phyloP scores from a whole-genome alignment of 108 stramenopile species.

The Fragilariopsis cylindrus region DNA sequence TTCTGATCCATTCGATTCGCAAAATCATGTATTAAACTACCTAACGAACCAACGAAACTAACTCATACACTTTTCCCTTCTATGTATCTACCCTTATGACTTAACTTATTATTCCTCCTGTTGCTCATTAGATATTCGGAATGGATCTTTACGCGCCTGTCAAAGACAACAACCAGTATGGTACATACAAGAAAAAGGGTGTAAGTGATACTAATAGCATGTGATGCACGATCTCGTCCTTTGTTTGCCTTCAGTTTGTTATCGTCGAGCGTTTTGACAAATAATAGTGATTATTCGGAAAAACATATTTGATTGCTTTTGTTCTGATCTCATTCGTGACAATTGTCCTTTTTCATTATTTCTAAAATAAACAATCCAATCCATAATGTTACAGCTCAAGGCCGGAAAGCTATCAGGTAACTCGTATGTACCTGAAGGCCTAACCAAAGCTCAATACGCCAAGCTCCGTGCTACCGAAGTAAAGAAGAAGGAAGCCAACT shows the following conservation, averaged over 20 bases:
- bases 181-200: constrained; percentile 76
- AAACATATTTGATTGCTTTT: background rate
- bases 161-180: constrained; percentile 72
- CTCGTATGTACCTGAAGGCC: constrained; percentile 76
- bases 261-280: too few relatives aligned
- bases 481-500: constrained; percentile 76
- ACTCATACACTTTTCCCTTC: background rate
- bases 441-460: constrained; percentile 70
- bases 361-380: too few relatives aligned
- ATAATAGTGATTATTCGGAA: too few relatives aligned
- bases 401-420: constrained; percentile 53
- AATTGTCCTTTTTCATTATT: too few relatives aligned
- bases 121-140: constrained; percentile 44
- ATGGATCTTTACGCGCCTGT: constrained; percentile 75
- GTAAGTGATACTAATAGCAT: constrained; percentile 24
- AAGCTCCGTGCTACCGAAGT: constrained; percentile 58
- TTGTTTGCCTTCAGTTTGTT: too few relatives aligned
- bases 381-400: constrained; percentile 25
- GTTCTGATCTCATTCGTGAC: background rate
- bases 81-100: background rate
- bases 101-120: background rate
- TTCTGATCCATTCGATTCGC: too few relatives aligned
- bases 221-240: background rate
- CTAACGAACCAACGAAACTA: background rate
- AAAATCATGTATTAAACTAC: background rate